phyloP scores from a whole-genome alignment of 108 stramenopile genomes.

The Fragilariopsis cylindrus region DNA sequence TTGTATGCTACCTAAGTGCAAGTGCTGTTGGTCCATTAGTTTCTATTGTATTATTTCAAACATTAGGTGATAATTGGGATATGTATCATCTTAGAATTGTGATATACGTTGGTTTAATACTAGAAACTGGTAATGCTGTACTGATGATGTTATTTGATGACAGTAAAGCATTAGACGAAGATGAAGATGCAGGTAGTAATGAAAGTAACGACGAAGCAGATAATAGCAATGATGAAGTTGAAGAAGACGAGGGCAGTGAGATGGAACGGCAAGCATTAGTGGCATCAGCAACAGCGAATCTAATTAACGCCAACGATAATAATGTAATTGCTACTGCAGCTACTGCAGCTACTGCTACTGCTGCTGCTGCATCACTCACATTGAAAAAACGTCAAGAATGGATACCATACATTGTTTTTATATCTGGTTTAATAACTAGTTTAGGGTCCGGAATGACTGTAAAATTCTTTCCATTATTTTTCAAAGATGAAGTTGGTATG shows the following conservation, averaged over 20 bases:
- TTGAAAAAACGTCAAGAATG: slow-evolving; percentile 29
- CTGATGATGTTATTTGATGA: slow-evolving; percentile 76
- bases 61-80: slow-evolving; percentile 64
- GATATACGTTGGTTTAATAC: slow-evolving; percentile 53
- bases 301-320: not conserved
- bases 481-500: slow-evolving; percentile 67
- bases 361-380: not conserved
- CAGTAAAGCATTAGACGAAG: slow-evolving; percentile 50
- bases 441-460: slow-evolving; percentile 78
- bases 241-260: not conserved
- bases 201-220: slow-evolving; percentile 24
- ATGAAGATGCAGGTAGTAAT: slow-evolving; percentile 8
- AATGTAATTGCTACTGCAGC: too few species aligned
- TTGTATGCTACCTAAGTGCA: slow-evolving; percentile 39
- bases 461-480: slow-evolving; percentile 86
- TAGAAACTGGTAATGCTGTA: slow-evolving; percentile 47
- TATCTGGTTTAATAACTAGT: slow-evolving; percentile 44
- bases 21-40: slow-evolving; percentile 62
- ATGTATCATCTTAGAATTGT: slow-evolving; percentile 45
- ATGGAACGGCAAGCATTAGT: not conserved
- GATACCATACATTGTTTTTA: slow-evolving; percentile 59
- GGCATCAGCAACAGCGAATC: not conserved
- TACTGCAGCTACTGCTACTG: not conserved
- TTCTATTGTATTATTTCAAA: slow-evolving; percentile 48
- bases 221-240: not conserved